Evolutionary conservation across 116 monocot species (phyloP), one percentile per base, ranked within the genome.

Genomic region (Posidonia oceanica): DNA sequence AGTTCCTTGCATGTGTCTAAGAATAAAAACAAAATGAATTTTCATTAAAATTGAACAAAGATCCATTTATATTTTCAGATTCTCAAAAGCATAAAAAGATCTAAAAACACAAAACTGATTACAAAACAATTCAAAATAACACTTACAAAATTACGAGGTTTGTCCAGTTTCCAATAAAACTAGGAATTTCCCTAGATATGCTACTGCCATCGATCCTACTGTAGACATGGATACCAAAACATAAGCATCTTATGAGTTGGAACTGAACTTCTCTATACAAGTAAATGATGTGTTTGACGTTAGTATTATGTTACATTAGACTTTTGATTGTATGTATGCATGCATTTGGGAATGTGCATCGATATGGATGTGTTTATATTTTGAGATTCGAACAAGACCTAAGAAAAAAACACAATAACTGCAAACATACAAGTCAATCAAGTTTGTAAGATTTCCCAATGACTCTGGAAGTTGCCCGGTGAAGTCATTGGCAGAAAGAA

Each of bases 141-240:
- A 52, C 84, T 77, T 5, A 84, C 84, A 84, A 22, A 38, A 69
- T 69, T 60, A 42, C 11, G 13, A 88, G 80, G 11, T 74, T 68
- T 39, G 69, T 78, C 78, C 78, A 85, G 61, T 78, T 85, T 13
- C 81, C 71, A 12, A 85, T 85, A 66, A 82, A 81, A 69, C 54
- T 62, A 14, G 85, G 85, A 57, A 85, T 85, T 59, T 70, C 70
- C 20, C 85, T 81, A 56, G 73, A 56, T 55, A 82, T 79, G 4
- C 52, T 53, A n/a, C 67, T 84, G 17, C 69, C 84, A 69, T 77
- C 83, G 4, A 83, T 63, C 38, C 72, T 68, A 64, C 85, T 82
- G 74, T 16, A 75, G 54, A 64, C 23, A 64, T 36, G 18, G 4
- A n/a, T n/a, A n/a, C n/a, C n/a, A n/a, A 13, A 44, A 37, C 61